Evolutionary conservation across 805 yeast species (phyloP).

Genomic region (Metschnikowia proteae): DNA sequence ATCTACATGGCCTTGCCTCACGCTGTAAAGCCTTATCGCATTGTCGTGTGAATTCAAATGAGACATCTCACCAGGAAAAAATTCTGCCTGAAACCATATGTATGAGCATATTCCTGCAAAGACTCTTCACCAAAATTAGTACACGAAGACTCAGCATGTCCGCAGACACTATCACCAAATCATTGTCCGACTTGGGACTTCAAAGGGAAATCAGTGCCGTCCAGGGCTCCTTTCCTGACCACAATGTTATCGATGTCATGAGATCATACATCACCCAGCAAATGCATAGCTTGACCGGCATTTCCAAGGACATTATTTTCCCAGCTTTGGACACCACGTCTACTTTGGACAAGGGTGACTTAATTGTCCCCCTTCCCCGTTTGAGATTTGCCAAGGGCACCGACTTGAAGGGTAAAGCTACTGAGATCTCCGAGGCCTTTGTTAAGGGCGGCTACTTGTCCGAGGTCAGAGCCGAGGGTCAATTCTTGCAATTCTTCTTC

Average conservation of each 20-base stretch:
- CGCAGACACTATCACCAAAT: slow-evolving; percentile 30
- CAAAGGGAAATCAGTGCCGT: slow-evolving; percentile 39
- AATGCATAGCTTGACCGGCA: slow-evolving; percentile 68
- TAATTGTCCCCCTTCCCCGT: slow-evolving; percentile 89
- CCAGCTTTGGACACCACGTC: slow-evolving; percentile 87
- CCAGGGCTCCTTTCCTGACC: slow-evolving; percentile 67
- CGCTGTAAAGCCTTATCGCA: not conserved
- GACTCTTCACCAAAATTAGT: slow-evolving; percentile 4
- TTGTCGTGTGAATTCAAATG: slow-evolving; percentile 4
- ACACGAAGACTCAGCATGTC: slow-evolving; percentile 15
- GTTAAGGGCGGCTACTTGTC: slow-evolving; percentile 66
- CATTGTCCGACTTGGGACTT: slow-evolving; percentile 36
- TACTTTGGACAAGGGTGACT: slow-evolving; percentile 86
- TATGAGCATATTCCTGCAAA: slow-evolving; percentile 11
- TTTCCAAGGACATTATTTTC: slow-evolving; percentile 63
- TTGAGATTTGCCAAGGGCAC: slow-evolving; percentile 65
- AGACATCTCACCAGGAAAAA: slow-evolving; percentile 1
- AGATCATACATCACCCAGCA: slow-evolving; percentile 86
- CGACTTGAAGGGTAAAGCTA: slow-evolving; percentile 69
- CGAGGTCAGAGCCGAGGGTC: slow-evolving; percentile 79
- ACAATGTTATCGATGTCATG: slow-evolving; percentile 80
- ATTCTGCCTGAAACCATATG: not conserved
- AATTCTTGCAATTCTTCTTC: slow-evolving; percentile 87
- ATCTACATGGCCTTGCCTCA: no score
- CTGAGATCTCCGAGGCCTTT: slow-evolving; percentile 74